Base-by-base conservation (phyloP, 148 eudicot species). In the Vaccinium darrowii region DNA sequence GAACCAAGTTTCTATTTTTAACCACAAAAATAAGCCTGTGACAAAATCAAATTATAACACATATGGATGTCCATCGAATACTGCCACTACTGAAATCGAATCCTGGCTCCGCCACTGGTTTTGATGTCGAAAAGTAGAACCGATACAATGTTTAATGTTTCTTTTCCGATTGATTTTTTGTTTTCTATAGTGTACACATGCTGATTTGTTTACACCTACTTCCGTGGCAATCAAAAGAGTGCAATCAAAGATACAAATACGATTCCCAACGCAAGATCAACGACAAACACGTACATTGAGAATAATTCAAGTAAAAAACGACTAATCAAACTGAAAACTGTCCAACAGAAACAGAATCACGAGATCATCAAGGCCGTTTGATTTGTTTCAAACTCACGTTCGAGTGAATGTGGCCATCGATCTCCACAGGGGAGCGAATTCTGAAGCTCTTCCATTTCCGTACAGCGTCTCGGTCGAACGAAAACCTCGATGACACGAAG, bases 371-470 rank as follows among this genome's bases (percentile, higher is more conserved):
- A 82, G 30, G 58, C 7, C 58, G 14, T 25, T 47, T 9, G 71
- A 43, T 62, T 67, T 13, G 36, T 67, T 23, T 23, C 47, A 82
- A 83, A 67, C 94, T 57, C 80, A 94, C 98, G 93, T 93, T 76
- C 94, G 92, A 4, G 92, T 89, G 86, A 93, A 95, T 27, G 97
- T 93, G 81, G 97, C 98, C 97, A 93, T 92, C 63, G 93, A 93
- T 91, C 98, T 90, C 87, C 85, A 85, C 89, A 90, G 86, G 1
- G 88, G 89, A 56, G 84, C 79, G 81, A 72, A 62, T 47, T 23
- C 7, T 21, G 74, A 72, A 72, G 84, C 56, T 16, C 60, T 69
- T 3, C 80, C 93, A 90, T 90, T 79, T 60, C 86, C 79, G 76
- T 65, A 36, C 18, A 82, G 16, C 15, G 88, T 83, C 14, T 87